Evolutionary conservation across 257 asterid genomes (phyloP), one percentile per base, ranked within the genome.

Genomic region (Misopates orontium): DNA sequence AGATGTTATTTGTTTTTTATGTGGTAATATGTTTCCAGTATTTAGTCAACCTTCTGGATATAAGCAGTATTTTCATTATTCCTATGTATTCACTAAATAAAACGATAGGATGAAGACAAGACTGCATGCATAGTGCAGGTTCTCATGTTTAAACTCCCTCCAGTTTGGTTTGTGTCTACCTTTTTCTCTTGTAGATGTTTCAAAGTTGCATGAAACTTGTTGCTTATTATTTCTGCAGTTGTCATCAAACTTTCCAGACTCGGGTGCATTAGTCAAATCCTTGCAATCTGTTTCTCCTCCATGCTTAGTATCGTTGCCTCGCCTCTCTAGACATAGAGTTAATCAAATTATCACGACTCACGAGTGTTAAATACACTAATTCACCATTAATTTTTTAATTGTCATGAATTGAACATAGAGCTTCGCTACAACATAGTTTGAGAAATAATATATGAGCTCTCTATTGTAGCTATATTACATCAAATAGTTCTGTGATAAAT

Each of bases 141-240:
- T 62, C 61, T 24, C 12, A 52, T 41, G 52, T 41, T 63, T 5
- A 62, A 62, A 25, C n/a, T 12, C 32, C 60, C n/a, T 28, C 64
- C 54, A 15, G 32, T 28, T 51, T 28, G 18, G 18, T 45, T 49
- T 54, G 3, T 36, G 15, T 36, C n/a, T 36, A 23, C 59, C 52
- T 67, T 40, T 28, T 59, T 59, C 64, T 24, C 41, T 66, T 25
- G 50, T 45, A 44, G 41, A 75, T 32, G 20, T 21, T 31, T 50
- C 49, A 42, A 8, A 44, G 63, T 64, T 56, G 52, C 44, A 11
- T 47, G 66, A 31, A 53, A 32, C 20, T 15, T 45, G 40, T 36
- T 60, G 14, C 19, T 16, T 10, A 31, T 62, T 16, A 57, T 39
- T 40, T 19, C 56, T 67, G 31, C 24, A 49, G 54, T 53, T 32